These are phyloP conservation scores for Pleurotus ostreatus DNA, from an alignment of 768 basidiomycete genomes.

Conservation along the genomic window DNA sequence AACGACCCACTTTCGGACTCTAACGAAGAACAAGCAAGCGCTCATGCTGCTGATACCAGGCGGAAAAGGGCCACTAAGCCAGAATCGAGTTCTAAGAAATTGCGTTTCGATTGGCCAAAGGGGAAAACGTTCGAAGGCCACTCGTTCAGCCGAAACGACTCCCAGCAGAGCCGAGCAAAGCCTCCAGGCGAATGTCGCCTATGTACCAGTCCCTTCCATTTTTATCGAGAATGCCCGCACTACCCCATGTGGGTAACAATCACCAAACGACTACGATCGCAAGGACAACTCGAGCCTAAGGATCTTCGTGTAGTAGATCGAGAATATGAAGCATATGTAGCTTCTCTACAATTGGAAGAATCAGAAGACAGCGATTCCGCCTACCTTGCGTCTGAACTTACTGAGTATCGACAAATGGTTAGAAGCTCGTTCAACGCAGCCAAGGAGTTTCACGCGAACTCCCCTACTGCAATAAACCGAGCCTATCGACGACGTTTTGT, in stretches of 20 bases:
- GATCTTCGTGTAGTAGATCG: constrained; percentile 8
- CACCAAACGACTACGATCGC: constrained; percentile 1
- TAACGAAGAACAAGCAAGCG: neutral
- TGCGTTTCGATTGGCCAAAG: neutral
- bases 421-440: too few species aligned
- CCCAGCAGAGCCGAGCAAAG: neutral
- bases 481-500: too few species aligned
- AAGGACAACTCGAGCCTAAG: constrained; percentile 4
- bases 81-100: neutral
- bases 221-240: constrained; percentile 17
- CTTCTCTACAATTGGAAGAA: neutral
- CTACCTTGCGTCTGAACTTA: too few species aligned
- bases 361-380: too few species aligned
- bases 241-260: constrained; percentile 13
- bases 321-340: constrained; percentile 2
- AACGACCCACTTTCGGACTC: too few species aligned
- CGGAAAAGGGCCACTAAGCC: too few species aligned
- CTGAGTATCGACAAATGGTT: too few species aligned
- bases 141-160: neutral
- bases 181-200: constrained; percentile 14
- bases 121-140: neutral
- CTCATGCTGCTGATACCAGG: too few species aligned
- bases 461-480: too few species aligned
- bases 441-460: too few species aligned
- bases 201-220: constrained; percentile 19